Evolutionary conservation across 352 stramenopile species (phyloP), one percentile per base, ranked within the genome.

Genomic region (Phytophthora hibernalis): DNA sequence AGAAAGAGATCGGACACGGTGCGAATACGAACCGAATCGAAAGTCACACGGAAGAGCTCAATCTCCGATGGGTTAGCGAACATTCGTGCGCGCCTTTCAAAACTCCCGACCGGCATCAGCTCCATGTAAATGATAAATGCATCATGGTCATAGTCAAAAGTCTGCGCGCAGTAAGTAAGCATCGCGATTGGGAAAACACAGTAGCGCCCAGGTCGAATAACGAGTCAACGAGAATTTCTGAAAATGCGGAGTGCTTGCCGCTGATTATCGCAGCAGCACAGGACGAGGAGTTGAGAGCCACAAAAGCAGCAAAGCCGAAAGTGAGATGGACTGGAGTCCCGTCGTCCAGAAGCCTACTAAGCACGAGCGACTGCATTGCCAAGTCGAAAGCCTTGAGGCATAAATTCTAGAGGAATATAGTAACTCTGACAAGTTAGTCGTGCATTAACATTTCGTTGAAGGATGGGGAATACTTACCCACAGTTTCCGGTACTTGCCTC

Each of bases 11-110:
- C 60, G 0, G 59, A 15, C 1, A 68, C 20, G 1, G 54, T 61
- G 16, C 48, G 52, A 37, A 85, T 74, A 16, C 72, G 72, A 8
- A 86, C 62, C 15, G 72, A 74, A 31, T 83, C 67, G 31, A 82
- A 79, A 2, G 47, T 66, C 3, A 64, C 49, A 0, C 65, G 67
- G 11, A 87, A 70, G 11, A 72, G 57, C 13, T 59, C 63, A 12
- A 80, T 68, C 18, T 78, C 45, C 5, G 45, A 61, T 1, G 77
- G 77, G 11, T 72, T 58, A 2, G 75, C 72, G 10, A 64, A 43
- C 47, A 80, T 65, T 0, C 57, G 51, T 13, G 77, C 72, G 3
- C 67, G 56, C 5, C 68, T 63, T 63, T 86, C 77, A 26, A 80
- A 83, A 47, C 52, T 72, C 5, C 68, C 69, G 8, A 54, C 20